Evolutionary conservation across 495 filamentous ascomycete species (phyloP).

Genomic region (Talaromyces stipitatus): DNA sequence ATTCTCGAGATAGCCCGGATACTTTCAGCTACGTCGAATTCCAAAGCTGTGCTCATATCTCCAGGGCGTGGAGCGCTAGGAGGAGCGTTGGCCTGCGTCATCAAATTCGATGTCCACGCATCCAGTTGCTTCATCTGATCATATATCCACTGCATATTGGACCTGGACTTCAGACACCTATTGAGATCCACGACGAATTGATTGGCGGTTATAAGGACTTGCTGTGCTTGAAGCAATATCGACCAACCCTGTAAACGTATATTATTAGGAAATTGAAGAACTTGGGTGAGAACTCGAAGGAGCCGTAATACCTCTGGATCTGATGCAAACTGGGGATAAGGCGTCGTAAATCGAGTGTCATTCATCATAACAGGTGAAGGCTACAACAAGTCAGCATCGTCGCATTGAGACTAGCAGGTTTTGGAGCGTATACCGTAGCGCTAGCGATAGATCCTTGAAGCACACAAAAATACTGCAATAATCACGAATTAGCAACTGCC

Average conservation of each 20-base stretch:
- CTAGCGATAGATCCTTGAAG: constrained; percentile 54
- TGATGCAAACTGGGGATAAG: constrained; percentile 42
- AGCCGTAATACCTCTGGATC: constrained; percentile 42
- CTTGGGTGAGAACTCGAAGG: background rate
- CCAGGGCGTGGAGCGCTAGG: constrained; percentile 27
- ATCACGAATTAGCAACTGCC: background rate
- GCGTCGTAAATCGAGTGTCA: constrained; percentile 49
- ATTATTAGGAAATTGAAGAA: constrained; percentile 8
- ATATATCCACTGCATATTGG: constrained; percentile 38
- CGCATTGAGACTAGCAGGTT: constrained; percentile 2
- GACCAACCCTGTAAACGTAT: constrained; percentile 39
- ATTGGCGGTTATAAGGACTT: constrained; percentile 47
- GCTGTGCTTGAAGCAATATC: constrained; percentile 48
- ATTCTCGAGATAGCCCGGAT: constrained; percentile 50
- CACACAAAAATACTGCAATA: constrained; percentile 45
- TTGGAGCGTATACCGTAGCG: constrained; percentile 36
- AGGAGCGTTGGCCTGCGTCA: constrained; percentile 39
- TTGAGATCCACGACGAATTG: constrained; percentile 50
- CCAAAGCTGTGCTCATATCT: constrained; percentile 16
- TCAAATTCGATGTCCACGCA: constrained; percentile 37
- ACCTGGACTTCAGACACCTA: constrained; percentile 28
- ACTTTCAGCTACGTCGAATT: constrained; percentile 36
- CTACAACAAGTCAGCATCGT: constrained; percentile 15
- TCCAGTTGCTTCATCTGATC: constrained; percentile 51
- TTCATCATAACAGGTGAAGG: constrained; percentile 47